Evolutionary conservation across 768 basidiomycete species (phyloP).

Genomic region (Suillus weaverae): DNA sequence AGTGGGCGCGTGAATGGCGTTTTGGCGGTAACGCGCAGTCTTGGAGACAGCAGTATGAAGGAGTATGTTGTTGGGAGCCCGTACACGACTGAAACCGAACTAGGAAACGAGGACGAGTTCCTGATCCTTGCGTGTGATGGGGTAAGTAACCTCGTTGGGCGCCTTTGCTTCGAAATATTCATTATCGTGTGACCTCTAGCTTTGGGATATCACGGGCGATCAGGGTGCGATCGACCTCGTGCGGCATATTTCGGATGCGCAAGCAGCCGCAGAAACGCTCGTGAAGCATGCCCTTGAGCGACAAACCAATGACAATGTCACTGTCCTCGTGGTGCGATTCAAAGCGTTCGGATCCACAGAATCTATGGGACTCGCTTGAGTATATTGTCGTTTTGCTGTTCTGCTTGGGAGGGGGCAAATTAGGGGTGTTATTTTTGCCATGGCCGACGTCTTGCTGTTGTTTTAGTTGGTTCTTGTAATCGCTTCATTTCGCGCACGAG

Average conservation of each 20-base stretch:
- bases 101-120: constrained; percentile 91
- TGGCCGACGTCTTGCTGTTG: background rate
- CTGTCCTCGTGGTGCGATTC: constrained; percentile 86
- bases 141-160: constrained; percentile 49
- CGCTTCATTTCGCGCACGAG: background rate
- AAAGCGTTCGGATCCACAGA: constrained; percentile 34
- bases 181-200: constrained; percentile 42
- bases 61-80: constrained; percentile 98
- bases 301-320: constrained; percentile 95
- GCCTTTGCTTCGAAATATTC: background rate
- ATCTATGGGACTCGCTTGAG: constrained; percentile 15
- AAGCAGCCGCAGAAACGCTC: constrained; percentile 74
- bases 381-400: constrained; percentile 4
- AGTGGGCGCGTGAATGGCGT: constrained; percentile 98
- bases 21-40: constrained; percentile 90
- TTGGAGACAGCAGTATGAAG: constrained; percentile 98
- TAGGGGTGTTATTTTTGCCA: background rate
- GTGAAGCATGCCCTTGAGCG: constrained; percentile 83
- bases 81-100: constrained; percentile 95
- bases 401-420: constrained; percentile 9
- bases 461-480: constrained; percentile 1
- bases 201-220: constrained; percentile 96
- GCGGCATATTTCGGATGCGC: constrained; percentile 69
- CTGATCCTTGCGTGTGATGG: constrained; percentile 97
- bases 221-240: constrained; percentile 89